These are phyloP conservation scores for Phytopythium helicoides DNA, from an alignment of 352 stramenopile species.

Conservation along the genomic window DNA sequence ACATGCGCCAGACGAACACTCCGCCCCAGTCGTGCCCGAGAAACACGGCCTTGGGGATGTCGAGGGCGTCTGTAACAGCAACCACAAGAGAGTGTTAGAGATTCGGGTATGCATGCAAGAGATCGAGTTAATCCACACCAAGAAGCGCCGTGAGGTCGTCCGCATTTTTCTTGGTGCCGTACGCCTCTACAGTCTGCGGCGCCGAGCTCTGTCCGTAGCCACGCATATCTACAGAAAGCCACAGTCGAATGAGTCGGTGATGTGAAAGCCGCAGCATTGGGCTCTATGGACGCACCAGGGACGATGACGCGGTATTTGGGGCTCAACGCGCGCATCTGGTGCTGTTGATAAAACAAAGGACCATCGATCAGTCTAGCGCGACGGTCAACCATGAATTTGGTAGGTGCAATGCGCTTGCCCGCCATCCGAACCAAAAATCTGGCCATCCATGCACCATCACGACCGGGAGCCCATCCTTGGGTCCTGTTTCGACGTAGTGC, in stretches of 20 bases:
- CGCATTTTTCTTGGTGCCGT: conserved; percentile 49
- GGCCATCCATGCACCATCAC: conserved; percentile 68
- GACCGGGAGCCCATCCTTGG: conserved; percentile 35
- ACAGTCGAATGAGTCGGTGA: no score
- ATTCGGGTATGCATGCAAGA: no score
- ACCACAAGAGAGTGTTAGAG: no score
- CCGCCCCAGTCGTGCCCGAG: no score
- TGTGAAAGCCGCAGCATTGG: no score
- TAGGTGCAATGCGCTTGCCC: conserved; percentile 18
- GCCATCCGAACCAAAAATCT: conserved; percentile 61
- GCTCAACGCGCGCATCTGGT: conserved; percentile 49
- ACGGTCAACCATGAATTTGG: background rate
- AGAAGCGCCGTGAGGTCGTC: conserved; percentile 39
- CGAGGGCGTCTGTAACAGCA: conserved; percentile 53
- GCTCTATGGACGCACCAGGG: conserved; percentile 31
- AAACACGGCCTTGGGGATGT: conserved; percentile 43
- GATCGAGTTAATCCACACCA: no score
- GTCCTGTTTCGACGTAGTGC: conserved; percentile 52
- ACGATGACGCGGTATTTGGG: conserved; percentile 57
- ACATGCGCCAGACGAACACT: conserved; percentile 54
- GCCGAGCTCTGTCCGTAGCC: no score
- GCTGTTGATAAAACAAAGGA: conserved; percentile 7
- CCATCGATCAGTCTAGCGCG: background rate
- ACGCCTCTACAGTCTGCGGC: conserved; percentile 31
- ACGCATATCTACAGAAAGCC: conserved; percentile 54